phyloP scores from a whole-genome alignment of 768 basidiomycete genomes.

The Mycena sanguinolenta region DNA sequence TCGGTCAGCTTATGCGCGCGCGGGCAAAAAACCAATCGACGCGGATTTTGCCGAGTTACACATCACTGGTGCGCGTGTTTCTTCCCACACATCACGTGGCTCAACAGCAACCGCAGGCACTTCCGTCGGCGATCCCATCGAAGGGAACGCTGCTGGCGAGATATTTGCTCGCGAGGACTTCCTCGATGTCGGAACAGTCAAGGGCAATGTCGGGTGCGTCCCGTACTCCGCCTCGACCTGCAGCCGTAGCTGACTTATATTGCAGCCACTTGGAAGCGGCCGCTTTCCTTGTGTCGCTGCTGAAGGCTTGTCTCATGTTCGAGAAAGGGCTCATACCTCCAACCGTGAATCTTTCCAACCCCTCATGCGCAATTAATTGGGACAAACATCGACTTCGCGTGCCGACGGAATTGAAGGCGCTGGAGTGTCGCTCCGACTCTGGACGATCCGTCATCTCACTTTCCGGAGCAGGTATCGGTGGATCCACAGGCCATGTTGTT shows the following conservation, averaged over 20 bases:
- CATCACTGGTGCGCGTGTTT: conserved; percentile 45
- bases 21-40: conserved; percentile 41
- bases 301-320: conserved; percentile 12
- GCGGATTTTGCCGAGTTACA: conserved; percentile 57
- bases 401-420: not conserved
- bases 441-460: conserved; percentile 7
- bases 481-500: conserved; percentile 13
- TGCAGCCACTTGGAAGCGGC: conserved; percentile 9
- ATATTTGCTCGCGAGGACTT: not conserved
- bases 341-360: not conserved
- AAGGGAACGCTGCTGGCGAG: conserved; percentile 3
- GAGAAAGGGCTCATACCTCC: conserved; percentile 1
- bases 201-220: conserved; percentile 28
- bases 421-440: not conserved
- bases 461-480: conserved; percentile 2
- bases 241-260: too few relatives aligned
- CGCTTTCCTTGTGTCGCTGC: conserved; percentile 16
- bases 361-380: conserved; percentile 5
- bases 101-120: conserved; percentile 37
- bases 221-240: not conserved
- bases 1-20: conserved; percentile 40
- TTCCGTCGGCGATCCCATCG: conserved; percentile 51
- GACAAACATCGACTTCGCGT: not conserved
- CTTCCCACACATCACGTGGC: not conserved
- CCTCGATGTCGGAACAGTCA: conserved; percentile 1